Evolutionary conservation across 345 rosid species (phyloP), one percentile per base, ranked within the genome.

Genomic region (Ricinus communis): DNA sequence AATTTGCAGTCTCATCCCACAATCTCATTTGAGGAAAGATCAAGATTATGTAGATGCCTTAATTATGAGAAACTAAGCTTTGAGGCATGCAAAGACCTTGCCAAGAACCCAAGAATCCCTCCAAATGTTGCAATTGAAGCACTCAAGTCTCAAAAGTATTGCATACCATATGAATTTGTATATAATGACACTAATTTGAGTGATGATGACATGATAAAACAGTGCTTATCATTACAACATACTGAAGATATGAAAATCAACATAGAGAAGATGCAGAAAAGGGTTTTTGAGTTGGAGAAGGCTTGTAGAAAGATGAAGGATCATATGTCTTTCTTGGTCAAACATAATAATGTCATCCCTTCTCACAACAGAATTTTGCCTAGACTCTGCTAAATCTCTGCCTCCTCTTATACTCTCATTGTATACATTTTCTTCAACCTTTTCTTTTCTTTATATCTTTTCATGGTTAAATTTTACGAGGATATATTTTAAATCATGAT

Each of bases 91-190:
- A 91, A 89, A 76, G 87, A 91, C 49, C 85, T 91, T 25, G 93
- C 93, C 2, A 91, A 85, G 81, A 91, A 87, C 58, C 97, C 93
- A 0, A 89, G 85, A 76, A 87, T 89, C 72, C 90, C 97, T n/a
- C 97, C 97, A 55, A 81, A 74, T 57, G 57, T 84, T 22, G 76
- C 97, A 16, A 80, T 91, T 40, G 76, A 87, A 69, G 95, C 97
- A 69, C 91, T 91, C 53, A 84, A 72, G 71, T 85, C 89, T 9
- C 93, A 89, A n/a, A n/a, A n/a, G n/a, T n/a, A n/a, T n/a, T n/a
- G n/a, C 77, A 74, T 40, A 58, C 36, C 31, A 58, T 15, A 38
- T 11, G 62, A 56, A 25, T 27, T 56, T 56, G 61, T 54, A 27
- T 6, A 6, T 33, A 33, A 33, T 33, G 38, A 33, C 38, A 2